phyloP scores from a whole-genome alignment of 371 early-diverging fungal species.

The Gilbertella persicaria region DNA sequence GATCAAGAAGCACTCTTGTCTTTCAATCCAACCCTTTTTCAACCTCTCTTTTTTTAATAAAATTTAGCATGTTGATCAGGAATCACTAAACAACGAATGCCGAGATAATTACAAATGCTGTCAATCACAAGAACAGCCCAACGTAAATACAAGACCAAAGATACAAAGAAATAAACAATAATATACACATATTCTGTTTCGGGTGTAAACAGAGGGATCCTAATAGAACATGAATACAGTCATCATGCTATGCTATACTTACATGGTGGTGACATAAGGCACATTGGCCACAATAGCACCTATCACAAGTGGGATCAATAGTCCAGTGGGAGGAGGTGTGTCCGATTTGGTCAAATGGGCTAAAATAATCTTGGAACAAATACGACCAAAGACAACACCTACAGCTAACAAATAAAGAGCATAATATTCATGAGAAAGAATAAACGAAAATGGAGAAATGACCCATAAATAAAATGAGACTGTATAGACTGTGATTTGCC shows the following conservation, averaged over 20 bases:
- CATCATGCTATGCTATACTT: constrained; percentile 15
- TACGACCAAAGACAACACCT: constrained; percentile 86
- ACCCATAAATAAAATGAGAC: constrained; percentile 69
- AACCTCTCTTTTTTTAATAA: constrained; percentile 15
- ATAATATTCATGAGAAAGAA: constrained; percentile 65
- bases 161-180: constrained; percentile 61
- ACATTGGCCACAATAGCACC: constrained; percentile 72
- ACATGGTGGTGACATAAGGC: constrained; percentile 49
- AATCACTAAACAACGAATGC: constrained; percentile 84
- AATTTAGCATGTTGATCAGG: constrained; percentile 30
- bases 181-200: constrained; percentile 67
- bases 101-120: constrained; percentile 81
- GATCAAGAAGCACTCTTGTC: constrained; percentile 22
- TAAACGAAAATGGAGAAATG: constrained; percentile 64
- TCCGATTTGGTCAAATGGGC: constrained; percentile 82
- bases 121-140: constrained; percentile 86
- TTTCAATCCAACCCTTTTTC: constrained; percentile 9
- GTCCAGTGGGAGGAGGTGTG: constrained; percentile 78
- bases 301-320: constrained; percentile 71
- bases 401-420: constrained; percentile 73
- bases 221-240: constrained; percentile 25
- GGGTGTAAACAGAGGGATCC: constrained; percentile 56
- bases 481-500: constrained; percentile 65
- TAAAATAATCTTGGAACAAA: constrained; percentile 87
- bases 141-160: constrained; percentile 69